phyloP scores from a whole-genome alignment of 2,329 filamentous ascomycete species.

The Pseudogymnoascus sp. region DNA sequence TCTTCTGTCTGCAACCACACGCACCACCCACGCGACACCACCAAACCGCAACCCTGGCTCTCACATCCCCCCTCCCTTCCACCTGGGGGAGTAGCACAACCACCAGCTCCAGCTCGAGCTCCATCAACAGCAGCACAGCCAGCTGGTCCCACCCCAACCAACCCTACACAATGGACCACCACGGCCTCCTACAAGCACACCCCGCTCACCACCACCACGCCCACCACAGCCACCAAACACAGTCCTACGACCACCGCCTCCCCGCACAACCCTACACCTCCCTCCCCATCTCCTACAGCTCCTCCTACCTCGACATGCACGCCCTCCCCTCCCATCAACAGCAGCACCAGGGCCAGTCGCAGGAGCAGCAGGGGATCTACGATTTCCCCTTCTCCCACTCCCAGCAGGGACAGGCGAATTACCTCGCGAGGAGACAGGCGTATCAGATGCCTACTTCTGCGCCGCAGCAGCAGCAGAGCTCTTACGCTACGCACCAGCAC shows the following conservation, averaged over 20 bases:
- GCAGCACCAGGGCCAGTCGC: no score
- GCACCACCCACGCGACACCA: neutral
- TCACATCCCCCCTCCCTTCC: slow-evolving; percentile 26
- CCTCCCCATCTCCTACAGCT: slow-evolving; percentile 27
- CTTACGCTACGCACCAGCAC: no score
- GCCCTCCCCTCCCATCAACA: slow-evolving; percentile 20
- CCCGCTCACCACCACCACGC: slow-evolving; percentile 21
- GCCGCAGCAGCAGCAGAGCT: neutral
- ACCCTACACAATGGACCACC: slow-evolving; percentile 26
- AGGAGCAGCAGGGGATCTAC: slow-evolving; percentile 17
- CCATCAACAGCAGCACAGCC: slow-evolving; percentile 18
- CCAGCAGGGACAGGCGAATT: neutral
- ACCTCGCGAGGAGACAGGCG: no score
- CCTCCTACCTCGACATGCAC: slow-evolving; percentile 22
- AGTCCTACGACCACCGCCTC: slow-evolving; percentile 17
- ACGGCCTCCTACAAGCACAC: slow-evolving; percentile 22
- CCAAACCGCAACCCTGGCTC: neutral
- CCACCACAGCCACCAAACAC: slow-evolving; percentile 24
- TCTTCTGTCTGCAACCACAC: neutral
- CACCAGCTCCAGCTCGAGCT: neutral
- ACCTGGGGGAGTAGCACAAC: slow-evolving; percentile 36
- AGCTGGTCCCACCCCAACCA: slow-evolving; percentile 30
- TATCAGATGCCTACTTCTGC: neutral
- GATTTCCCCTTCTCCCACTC: slow-evolving; percentile 11
- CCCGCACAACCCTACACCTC: slow-evolving; percentile 14